A percentile compares a stretch with the other conserved stretches of the same genome.
Evolutionary conservation across 163 green algal species (phyloP).

Genomic region (Picocystis sp.): DNA sequence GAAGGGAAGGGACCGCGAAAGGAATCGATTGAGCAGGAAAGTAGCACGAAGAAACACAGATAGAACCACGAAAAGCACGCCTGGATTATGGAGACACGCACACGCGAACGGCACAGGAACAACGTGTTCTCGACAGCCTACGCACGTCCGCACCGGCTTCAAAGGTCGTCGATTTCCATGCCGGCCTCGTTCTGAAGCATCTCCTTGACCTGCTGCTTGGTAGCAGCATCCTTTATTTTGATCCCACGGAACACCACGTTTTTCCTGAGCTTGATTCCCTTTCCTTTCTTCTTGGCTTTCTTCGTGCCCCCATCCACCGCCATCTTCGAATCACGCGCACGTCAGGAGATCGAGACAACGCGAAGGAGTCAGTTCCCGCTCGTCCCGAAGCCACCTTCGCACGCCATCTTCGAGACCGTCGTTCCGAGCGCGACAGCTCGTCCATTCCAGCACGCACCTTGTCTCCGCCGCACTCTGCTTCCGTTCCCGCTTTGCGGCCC

Average conservation of each 20-base stretch:
- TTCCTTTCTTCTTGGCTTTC: background rate
- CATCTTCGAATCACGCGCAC: no score
- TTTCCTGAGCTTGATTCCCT: conserved; percentile 5
- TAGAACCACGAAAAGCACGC: background rate
- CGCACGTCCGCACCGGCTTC: background rate
- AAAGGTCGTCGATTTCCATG: conserved; percentile 5
- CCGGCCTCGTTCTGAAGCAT: conserved; percentile 2
- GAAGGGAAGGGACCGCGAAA: no score
- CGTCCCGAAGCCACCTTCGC: no score
- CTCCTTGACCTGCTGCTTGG: conserved; percentile 1
- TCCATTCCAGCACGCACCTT: background rate
- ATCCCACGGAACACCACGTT: conserved; percentile 4
- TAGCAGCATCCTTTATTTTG: conserved; percentile 7
- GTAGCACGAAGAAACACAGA: no score
- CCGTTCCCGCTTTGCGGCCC: conserved; percentile 1
- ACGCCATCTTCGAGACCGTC: no score
- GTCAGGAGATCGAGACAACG: no score
- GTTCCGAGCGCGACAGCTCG: background rate
- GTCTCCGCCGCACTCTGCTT: background rate
- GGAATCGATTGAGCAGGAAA: no score
- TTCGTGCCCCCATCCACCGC: no score
- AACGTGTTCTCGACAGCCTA: background rate
- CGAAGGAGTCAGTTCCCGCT: no score
- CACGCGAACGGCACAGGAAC: background rate
- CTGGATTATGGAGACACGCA: background rate